Base-by-base conservation (phyloP, 805 yeast species). In the Helenozyma rhizophorensis region DNA sequence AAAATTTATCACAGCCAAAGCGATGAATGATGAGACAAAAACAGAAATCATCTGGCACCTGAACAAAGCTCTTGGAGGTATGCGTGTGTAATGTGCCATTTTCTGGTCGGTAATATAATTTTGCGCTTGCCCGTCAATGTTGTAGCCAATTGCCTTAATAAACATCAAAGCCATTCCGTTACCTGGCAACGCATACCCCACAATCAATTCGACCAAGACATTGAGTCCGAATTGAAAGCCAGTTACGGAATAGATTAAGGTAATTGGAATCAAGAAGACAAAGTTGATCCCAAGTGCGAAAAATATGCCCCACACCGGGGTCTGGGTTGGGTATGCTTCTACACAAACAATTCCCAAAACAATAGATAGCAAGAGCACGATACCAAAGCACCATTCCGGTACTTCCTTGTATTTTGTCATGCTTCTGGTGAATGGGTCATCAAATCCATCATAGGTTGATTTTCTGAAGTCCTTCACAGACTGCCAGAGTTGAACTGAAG, bases 21-120 rank as follows among this genome's bases (percentile, higher is more conserved):
- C 36, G 22, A 54, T 34, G 21, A 56, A 50, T 2, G 55, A 41
- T 14, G 47, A 27, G 27, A 56, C 32, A 12, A 48, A 33, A 3
- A 45, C 48, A 2, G 58, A 44, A 12, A 48, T 19, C 28, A 57
- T 42, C 44, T 58, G 64, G 15, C 40, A 39, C 53, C 67, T 54
- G 57, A 81, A 78, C 41, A 79, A 59, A 1, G 77, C 64, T 38
- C 78, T 63, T 2, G 86, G 87, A 0, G 83, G 76, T 13, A 81
- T 59, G 43, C 78, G 78, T 48, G 77, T 54, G 48, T 82, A 82
- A 39, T 80, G 85, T 2, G 76, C 84, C 51, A 76, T 51, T 47
- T 80, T 80, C 65, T 74, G 72, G 45, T 77, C 81, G 7, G 67
- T 60, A 21, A 74, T 60, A 48, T 68, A 77, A 33, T 65, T 60